Conservation (phyloP, 2,329 filamentous ascomycete species). For the Aspergillus calidoustus region DNA sequence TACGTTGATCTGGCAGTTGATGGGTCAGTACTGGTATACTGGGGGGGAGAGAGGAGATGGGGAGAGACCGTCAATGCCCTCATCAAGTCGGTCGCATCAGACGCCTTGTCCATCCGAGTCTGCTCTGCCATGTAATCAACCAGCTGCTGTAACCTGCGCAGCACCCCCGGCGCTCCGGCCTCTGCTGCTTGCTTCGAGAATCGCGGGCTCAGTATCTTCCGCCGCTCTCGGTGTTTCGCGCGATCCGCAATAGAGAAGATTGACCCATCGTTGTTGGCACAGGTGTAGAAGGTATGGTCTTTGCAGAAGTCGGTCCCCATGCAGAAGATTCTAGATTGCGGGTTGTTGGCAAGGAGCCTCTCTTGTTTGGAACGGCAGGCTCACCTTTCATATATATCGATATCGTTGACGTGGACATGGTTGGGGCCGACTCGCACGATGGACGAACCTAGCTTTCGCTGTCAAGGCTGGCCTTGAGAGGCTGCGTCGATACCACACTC, state of each 20-base stretch:
- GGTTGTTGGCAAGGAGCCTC: too few relatives aligned
- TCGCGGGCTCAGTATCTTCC: neutral
- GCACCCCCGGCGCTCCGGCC: neutral
- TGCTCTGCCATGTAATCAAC: neutral
- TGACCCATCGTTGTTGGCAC: neutral
- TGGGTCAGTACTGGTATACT: neutral
- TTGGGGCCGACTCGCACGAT: neutral
- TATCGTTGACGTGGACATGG: conserved; percentile 1
- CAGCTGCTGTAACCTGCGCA: neutral
- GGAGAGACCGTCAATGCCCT: neutral
- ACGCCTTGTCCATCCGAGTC: neutral
- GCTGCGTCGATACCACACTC: too few relatives aligned
- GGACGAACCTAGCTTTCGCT: neutral
- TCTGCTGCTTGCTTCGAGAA: neutral
- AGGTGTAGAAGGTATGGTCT: neutral
- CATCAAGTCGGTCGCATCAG: neutral
- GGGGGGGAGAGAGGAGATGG: neutral
- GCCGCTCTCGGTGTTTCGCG: neutral
- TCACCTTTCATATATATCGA: neutral
- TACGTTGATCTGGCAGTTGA: neutral
- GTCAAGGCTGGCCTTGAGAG: too few relatives aligned
- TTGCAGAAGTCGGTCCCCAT: neutral
- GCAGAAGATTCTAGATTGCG: neutral
- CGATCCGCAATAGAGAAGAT: neutral
- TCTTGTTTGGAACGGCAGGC: neutral